Evolutionary conservation across 805 yeast species (phyloP).

Genomic region (Myxozyma mucilagina): DNA sequence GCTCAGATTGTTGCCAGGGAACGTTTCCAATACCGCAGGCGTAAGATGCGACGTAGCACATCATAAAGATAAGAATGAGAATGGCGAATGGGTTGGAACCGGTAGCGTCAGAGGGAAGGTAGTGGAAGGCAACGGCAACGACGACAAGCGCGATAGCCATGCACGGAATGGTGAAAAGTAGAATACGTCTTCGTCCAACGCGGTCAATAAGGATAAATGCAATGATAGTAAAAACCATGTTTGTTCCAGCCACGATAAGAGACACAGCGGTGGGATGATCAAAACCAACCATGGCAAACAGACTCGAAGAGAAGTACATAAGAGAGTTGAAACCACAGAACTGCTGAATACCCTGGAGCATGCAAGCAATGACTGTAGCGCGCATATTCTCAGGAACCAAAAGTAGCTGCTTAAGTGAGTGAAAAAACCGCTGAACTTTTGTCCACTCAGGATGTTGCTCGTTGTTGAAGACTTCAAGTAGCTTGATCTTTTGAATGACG

Average conservation of each 20-base stretch:
- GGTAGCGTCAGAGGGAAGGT: constrained; percentile 59
- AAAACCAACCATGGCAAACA: constrained; percentile 89
- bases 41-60: constrained; percentile 81
- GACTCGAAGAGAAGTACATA: constrained; percentile 92
- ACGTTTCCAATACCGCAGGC: constrained; percentile 96
- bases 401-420: constrained; percentile 40
- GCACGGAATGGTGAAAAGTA: constrained; percentile 78
- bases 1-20: constrained; percentile 97
- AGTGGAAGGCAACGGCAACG: constrained; percentile 91
- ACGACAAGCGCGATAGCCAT: constrained; percentile 75
- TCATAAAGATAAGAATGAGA: constrained; percentile 81
- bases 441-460: constrained; percentile 28
- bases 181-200: constrained; percentile 83
- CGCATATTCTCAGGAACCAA: constrained; percentile 63
- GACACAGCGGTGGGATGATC: constrained; percentile 91
- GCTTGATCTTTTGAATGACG: constrained; percentile 59
- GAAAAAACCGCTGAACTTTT: constrained; percentile 33
- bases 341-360: constrained; percentile 94
- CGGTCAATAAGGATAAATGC: constrained; percentile 86
- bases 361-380: constrained; percentile 87
- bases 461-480: constrained; percentile 51
- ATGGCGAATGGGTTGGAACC: constrained; percentile 64
- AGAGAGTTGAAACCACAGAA: constrained; percentile 95
- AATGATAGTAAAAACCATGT: constrained; percentile 79
- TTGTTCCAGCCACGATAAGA: constrained; percentile 89